These are phyloP conservation scores for Geotrichum europaeum DNA, from an alignment of 1,139 yeast genomes.

Conservation along the genomic window DNA sequence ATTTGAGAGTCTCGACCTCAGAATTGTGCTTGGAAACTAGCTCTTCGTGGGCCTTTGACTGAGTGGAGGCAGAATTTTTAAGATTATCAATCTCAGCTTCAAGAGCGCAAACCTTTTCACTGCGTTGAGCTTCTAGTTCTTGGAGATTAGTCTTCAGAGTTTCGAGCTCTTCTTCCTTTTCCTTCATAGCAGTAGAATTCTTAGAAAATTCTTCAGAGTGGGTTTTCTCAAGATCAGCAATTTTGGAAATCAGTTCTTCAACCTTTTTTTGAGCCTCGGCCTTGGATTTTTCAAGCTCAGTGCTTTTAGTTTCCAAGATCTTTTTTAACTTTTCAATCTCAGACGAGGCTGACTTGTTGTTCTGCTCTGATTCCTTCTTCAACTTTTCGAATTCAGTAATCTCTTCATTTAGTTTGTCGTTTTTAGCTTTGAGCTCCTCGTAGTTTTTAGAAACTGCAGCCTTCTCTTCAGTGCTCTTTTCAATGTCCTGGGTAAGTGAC, in stretches of 20 bases:
- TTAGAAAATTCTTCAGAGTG: conserved; percentile 24
- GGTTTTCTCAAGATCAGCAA: conserved; percentile 29
- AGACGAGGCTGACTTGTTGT: conserved; percentile 10
- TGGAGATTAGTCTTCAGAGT: conserved; percentile 1
- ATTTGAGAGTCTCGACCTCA: conserved; percentile 1
- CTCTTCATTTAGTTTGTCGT: conserved; percentile 16
- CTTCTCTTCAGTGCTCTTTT: conserved; percentile 15
- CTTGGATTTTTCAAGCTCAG: conserved; percentile 4
- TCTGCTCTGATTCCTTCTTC: conserved; percentile 11
- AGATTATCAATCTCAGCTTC: conserved; percentile 14
- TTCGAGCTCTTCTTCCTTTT: conserved; percentile 12
- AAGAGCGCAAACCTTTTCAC: neutral
- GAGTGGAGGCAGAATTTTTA: neutral
- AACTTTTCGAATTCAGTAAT: conserved; percentile 9
- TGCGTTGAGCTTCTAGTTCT: neutral
- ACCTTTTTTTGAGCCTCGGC: conserved; percentile 8
- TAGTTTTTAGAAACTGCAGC: conserved; percentile 9
- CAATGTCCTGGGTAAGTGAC: conserved; percentile 9
- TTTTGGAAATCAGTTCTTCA: conserved; percentile 8
- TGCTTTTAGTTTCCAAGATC: neutral
- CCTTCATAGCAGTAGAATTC: conserved; percentile 9
- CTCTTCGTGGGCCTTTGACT: neutral
- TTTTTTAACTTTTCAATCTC: conserved; percentile 9
- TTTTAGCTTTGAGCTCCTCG: conserved; percentile 19
- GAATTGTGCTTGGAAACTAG: conserved; percentile 2